Evolutionary conservation across 2,329 filamentous ascomycete genomes (phyloP).

Genomic region (Diaporthe vaccinii): DNA sequence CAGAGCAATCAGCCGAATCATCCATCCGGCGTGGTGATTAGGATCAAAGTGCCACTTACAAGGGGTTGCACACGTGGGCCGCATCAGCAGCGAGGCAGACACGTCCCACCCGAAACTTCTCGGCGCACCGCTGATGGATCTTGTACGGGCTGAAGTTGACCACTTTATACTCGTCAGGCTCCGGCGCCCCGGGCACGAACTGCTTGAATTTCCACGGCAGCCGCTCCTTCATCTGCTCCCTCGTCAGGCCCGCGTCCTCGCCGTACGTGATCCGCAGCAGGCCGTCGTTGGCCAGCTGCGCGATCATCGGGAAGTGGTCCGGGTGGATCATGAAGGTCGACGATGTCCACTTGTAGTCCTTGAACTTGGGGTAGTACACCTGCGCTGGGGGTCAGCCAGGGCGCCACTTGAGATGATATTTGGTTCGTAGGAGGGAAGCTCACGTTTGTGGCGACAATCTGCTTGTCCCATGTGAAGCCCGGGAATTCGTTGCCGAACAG

Average conservation of each 20-base stretch:
- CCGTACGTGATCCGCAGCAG: constrained; percentile 68
- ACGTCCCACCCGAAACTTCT: constrained; percentile 61
- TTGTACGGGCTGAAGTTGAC: constrained; percentile 63
- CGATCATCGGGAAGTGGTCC: constrained; percentile 64
- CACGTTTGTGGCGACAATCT: constrained; percentile 66
- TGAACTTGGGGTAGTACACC: constrained; percentile 61
- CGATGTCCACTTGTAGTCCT: constrained; percentile 57
- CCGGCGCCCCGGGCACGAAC: constrained; percentile 64
- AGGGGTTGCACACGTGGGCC: constrained; percentile 66
- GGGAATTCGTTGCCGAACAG: constrained; percentile 59
- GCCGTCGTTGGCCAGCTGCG: constrained; percentile 62
- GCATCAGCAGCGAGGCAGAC: constrained; percentile 65
- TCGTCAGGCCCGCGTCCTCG: constrained; percentile 57
- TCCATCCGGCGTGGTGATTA: too few relatives aligned
- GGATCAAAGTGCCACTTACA: constrained; percentile 55
- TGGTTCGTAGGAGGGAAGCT: neutral
- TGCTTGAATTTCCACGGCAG: constrained; percentile 60
- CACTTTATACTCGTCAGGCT: constrained; percentile 62
- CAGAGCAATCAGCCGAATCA: neutral
- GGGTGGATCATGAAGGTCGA: constrained; percentile 66
- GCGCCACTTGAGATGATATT: too few relatives aligned
- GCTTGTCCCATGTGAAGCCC: constrained; percentile 62
- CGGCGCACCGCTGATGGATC: constrained; percentile 64
- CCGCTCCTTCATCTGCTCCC: constrained; percentile 58
- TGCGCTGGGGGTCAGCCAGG: neutral